Evolutionary conservation across 2,329 filamentous ascomycete genomes (phyloP), one percentile per base, ranked within the genome.

Genomic region (Aureobasidium sp.): DNA sequence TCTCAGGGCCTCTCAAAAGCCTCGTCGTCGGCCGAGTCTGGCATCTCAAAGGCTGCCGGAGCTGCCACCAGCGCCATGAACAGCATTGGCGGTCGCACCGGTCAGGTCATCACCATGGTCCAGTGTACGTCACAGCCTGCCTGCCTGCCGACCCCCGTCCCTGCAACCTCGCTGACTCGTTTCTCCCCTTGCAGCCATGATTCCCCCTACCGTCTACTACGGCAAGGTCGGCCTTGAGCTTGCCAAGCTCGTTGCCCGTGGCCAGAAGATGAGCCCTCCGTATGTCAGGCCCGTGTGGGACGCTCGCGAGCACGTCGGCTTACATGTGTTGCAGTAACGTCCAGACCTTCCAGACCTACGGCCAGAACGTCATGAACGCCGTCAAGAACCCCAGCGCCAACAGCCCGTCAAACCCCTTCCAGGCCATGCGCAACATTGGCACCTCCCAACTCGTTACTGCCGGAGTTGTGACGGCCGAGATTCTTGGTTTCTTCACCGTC

Each of bases 401-500:
- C 70, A 73, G 73, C 62, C 68, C 74, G 57, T 77, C 76, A 59
- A 79, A 84, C 67, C 81, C 86, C 61, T 73, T 78, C 69, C 73
- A 74, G 64, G 69, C 83, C 66, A 70, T 87, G 70, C 85, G 89
- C 73, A 88, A 85, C 78, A 69, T 94, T 69, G 87, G 84, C 75
- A 79, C 77, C 66, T 81, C 84, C 67, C 87, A 95, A 75, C 74
- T 93, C 68, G 82, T 83, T 60, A 77, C 87, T 58, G 87, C 82
- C 63, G 89, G 88, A 68, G 88, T 99, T 62, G 79, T 96, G 64
- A 77, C 81, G 50, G 92, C 92, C 60, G 93, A 99, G 79, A 83
- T 90, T 54, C 78, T 99, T 67, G 94, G 94, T 64, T 99, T 99
- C 84, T 99, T 97, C 83, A 95, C 92, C 64, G 84, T 97, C 60